Percentiles rank a stretch among this genome's conserved stretches.
These are phyloP conservation scores for Punica granatum DNA, from an alignment of 345 rosid species.

Conservation along the genomic window DNA sequence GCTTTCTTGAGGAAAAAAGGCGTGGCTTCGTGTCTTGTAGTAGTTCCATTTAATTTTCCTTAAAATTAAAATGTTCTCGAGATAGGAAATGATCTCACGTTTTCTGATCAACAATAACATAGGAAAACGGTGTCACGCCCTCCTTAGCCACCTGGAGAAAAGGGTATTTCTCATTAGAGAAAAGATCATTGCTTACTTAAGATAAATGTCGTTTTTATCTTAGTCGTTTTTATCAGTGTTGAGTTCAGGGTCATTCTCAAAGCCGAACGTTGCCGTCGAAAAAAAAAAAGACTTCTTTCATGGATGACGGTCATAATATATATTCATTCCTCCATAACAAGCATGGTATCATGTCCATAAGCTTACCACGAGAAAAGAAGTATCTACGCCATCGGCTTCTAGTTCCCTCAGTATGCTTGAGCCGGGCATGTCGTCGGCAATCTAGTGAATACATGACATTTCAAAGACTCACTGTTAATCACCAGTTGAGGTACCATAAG, in stretches of 20 bases:
- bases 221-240: background rate
- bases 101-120: slow-evolving; percentile 68
- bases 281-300: too few relatives aligned
- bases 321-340: background rate
- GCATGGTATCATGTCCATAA: background rate
- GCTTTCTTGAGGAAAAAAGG: too few relatives aligned
- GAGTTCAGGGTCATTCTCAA: too few relatives aligned
- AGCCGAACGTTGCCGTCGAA: too few relatives aligned
- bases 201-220: background rate
- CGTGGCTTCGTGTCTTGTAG: too few relatives aligned
- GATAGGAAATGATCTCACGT: slow-evolving; percentile 45
- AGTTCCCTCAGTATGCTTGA: slow-evolving; percentile 26
- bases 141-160: slow-evolving; percentile 54
- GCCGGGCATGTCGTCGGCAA: slow-evolving; percentile 32
- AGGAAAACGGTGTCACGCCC: slow-evolving; percentile 83
- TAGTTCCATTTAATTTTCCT: background rate
- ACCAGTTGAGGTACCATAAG: background rate
- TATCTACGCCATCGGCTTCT: slow-evolving; percentile 27
- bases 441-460: slow-evolving; percentile 8
- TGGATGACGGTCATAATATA: background rate
- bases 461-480: background rate
- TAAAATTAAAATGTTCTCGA: background rate
- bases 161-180: background rate
- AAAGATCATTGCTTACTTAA: too few relatives aligned
- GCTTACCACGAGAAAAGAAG: slow-evolving; percentile 32